These are phyloP conservation scores for Bromus sterilis DNA, from an alignment of 176 grass and related monocot genomes.

Conservation along the genomic window DNA sequence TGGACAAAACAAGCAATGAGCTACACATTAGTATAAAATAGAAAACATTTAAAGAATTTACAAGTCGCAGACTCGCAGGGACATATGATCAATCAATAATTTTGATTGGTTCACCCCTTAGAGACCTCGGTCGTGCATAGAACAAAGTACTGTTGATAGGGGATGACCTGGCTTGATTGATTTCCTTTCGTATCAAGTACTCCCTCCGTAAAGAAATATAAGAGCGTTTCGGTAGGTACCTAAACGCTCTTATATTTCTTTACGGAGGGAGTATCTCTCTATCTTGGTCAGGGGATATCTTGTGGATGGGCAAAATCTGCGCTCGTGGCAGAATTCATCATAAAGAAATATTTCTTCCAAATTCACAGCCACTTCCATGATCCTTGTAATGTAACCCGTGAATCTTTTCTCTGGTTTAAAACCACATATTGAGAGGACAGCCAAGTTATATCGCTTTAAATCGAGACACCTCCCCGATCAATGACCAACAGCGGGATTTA, in stretches of 20 bases:
- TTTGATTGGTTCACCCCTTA: background rate
- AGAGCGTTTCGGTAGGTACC: no score
- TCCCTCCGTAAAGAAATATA: no score
- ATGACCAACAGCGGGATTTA: no score
- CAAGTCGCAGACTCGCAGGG: no score
- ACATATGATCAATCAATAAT: background rate
- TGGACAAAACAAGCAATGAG: no score
- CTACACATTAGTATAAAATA: no score
- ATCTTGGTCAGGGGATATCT: background rate
- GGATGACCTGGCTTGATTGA: background rate
- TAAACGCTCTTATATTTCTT: no score
- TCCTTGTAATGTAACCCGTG: background rate
- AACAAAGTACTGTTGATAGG: background rate
- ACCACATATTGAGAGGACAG: background rate
- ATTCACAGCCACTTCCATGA: background rate
- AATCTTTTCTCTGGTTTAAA: background rate
- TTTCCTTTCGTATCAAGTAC: background rate
- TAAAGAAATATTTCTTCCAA: background rate
- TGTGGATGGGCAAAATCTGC: background rate
- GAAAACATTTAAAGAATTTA: no score
- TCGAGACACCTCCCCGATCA: background rate
- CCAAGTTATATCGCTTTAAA: conserved; percentile 1
- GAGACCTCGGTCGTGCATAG: background rate
- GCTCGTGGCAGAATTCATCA: background rate
- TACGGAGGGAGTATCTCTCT: no score